Evolutionary conservation across 345 rosid genomes (phyloP).

Genomic region (Citrus reticulata): DNA sequence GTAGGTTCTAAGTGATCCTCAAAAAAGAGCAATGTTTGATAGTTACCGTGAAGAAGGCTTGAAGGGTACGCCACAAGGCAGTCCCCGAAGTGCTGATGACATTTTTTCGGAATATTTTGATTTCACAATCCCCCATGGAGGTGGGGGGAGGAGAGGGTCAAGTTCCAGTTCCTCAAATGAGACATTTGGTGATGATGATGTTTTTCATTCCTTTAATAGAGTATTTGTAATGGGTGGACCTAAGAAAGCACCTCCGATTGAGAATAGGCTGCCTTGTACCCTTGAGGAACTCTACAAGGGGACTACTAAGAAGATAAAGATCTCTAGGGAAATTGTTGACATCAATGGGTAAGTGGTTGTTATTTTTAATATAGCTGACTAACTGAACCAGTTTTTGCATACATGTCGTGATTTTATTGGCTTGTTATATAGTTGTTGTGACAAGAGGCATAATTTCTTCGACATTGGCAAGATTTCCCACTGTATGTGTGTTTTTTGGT

Average conservation of each 20-base stretch:
- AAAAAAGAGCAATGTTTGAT: conserved; percentile 68
- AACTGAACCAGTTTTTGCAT: neutral
- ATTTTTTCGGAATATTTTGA: conserved; percentile 71
- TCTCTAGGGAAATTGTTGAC: conserved; percentile 51
- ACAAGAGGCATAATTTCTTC: no score
- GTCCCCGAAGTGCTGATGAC: conserved; percentile 59
- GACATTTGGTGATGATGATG: conserved; percentile 60
- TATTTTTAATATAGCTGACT: neutral
- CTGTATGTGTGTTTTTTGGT: neutral
- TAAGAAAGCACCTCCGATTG: conserved; percentile 46
- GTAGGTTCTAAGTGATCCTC: conserved; percentile 80
- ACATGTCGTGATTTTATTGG: no score
- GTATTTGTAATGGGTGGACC: conserved; percentile 44
- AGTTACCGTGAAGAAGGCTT: conserved; percentile 31
- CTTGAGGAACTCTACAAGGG: conserved; percentile 63
- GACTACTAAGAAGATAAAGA: conserved; percentile 58
- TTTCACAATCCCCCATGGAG: conserved; percentile 47
- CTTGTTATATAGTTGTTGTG: no score
- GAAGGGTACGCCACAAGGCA: conserved; percentile 62
- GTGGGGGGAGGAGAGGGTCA: conserved; percentile 29
- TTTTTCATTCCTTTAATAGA: conserved; percentile 41
- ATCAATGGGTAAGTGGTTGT: conserved; percentile 35
- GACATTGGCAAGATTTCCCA: neutral
- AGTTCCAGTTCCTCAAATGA: conserved; percentile 47
- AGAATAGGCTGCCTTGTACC: conserved; percentile 49